Conservation (phyloP, 495 filamentous ascomycete genomes). For the Aspergillus kassunensis region DNA sequence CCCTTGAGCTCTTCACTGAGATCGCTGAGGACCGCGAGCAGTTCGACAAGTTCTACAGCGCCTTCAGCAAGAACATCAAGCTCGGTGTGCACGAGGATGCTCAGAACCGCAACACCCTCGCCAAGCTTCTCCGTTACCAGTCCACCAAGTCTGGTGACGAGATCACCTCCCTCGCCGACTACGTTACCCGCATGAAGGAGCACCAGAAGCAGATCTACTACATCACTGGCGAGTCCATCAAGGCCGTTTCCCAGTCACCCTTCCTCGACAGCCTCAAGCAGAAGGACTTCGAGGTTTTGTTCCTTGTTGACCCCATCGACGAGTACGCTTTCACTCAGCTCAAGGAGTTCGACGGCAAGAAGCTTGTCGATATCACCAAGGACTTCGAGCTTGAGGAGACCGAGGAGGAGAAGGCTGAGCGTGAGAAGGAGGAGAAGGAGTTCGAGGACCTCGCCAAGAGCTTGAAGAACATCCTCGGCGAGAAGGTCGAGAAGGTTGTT, state of each 20-base stretch:
- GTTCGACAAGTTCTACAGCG: slow-evolving; percentile 99
- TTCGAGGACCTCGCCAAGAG: slow-evolving; percentile 89
- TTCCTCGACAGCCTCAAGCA: slow-evolving; percentile 99
- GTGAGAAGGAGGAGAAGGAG: slow-evolving; percentile 97
- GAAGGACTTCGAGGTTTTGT: slow-evolving; percentile 99
- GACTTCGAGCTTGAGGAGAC: slow-evolving; percentile 99
- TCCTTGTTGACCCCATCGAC: slow-evolving; percentile 98
- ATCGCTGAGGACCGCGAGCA: slow-evolving; percentile 99
- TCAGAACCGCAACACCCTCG: slow-evolving; percentile 88
- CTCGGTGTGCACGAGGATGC: slow-evolving; percentile 99
- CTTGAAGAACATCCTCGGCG: slow-evolving; percentile 97
- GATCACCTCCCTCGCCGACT: slow-evolving; percentile 88
- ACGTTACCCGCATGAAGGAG: slow-evolving; percentile 97
- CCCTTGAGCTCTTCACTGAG: slow-evolving; percentile 96
- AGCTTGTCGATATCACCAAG: slow-evolving; percentile 99
- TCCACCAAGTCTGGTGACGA: slow-evolving; percentile 98
- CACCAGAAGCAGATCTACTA: slow-evolving; percentile 99
- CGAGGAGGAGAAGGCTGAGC: slow-evolving; percentile 96
- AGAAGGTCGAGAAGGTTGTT: slow-evolving; percentile 99
- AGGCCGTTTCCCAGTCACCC: slow-evolving; percentile 95
- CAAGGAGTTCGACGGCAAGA: slow-evolving; percentile 99
- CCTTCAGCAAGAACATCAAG: slow-evolving; percentile 99
- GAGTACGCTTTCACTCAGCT: slow-evolving; percentile 99
- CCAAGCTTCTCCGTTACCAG: slow-evolving; percentile 98
- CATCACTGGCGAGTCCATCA: slow-evolving; percentile 99